phyloP scores from a whole-genome alignment of 129 eudicot species.

The Chrysanthemum seticuspe region DNA sequence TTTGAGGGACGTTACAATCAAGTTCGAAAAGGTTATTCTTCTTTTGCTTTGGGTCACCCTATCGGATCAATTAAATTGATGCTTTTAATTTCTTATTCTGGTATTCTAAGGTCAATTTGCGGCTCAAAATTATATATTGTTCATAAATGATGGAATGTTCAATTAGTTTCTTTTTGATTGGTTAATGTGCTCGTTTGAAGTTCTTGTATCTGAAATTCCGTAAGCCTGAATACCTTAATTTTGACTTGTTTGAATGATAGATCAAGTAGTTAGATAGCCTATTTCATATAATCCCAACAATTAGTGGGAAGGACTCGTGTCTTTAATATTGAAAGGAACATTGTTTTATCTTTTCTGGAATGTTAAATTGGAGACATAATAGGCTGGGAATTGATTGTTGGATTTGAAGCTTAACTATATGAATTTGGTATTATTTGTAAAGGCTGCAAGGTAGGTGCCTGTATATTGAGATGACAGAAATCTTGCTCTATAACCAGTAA shows the following conservation, averaged over 20 bases:
- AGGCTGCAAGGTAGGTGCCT: neutral
- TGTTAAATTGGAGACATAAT: neutral
- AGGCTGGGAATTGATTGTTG: too few species aligned
- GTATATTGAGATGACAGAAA: neutral
- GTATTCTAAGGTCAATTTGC: slow-evolving; percentile 5
- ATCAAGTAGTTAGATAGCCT: slow-evolving; percentile 17
- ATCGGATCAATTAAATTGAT: slow-evolving; percentile 10
- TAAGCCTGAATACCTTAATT: neutral
- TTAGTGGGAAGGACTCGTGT: neutral
- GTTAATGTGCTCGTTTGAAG: slow-evolving; percentile 8
- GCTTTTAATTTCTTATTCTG: neutral
- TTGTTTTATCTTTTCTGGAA: slow-evolving; percentile 6
- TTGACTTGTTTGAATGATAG: slow-evolving; percentile 5
- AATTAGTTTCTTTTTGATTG: neutral
- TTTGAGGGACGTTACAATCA: slow-evolving; percentile 82
- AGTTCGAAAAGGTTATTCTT: slow-evolving; percentile 72
- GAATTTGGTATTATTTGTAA: neutral
- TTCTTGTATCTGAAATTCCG: neutral
- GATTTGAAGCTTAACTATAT: too few species aligned
- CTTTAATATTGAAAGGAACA: slow-evolving; percentile 12
- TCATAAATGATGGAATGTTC: slow-evolving; percentile 13
- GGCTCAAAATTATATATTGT: neutral
- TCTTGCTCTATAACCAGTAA: slow-evolving; percentile 2
- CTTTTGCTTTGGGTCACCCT: slow-evolving; percentile 4
- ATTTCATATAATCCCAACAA: neutral